Evolutionary conservation across 306 rosid genomes (phyloP), one percentile per base, ranked within the genome.

Genomic region (Benincasa hispida): DNA sequence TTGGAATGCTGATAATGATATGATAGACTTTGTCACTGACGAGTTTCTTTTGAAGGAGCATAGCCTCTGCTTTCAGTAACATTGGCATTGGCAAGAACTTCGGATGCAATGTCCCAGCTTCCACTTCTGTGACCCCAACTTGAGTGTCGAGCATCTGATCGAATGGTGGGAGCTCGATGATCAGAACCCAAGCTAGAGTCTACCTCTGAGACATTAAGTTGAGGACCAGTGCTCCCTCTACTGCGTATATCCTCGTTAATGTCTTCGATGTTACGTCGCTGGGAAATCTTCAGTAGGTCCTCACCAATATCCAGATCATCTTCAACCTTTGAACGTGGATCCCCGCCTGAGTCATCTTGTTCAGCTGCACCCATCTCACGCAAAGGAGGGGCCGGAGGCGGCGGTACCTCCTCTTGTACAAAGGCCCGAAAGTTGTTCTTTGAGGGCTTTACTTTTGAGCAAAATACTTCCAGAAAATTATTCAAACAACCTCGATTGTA

Each of bases 261-360:
- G 53, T 89, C 97, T 80, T 88, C 97, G 10, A 89, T 70, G 66
- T 91, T 91, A 79, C 91, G 91, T 41, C 98, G 91, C 81, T 93
- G 98, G 6, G 98, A 93, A 82, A 93, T 93, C 84, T 93, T 93
- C 84, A 93, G 78, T 47, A 93, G 79, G 82, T 93, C 97, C 82
- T 93, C 98, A 18, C 97, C 97, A 75, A 91, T 91, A 60, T 87
- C 98, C 61, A 88, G 88, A 83, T 93, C 96, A 34, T 87, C 93
- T 84, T 93, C 98, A 57, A 93, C 98, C 84, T 93, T 93, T 1
- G 93, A 81, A 21, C 96, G 98, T 56, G 86, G 88, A 81, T 93
- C 95, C 48, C 87, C 93, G 1, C 78, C 78, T 37, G 58, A 55
- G 41, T 88, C 97, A 84, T 89, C 89, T 22, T 70, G 78, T 42